phyloP scores from a whole-genome alignment of 495 filamentous ascomycete genomes.

The Penicillium turbatum region DNA sequence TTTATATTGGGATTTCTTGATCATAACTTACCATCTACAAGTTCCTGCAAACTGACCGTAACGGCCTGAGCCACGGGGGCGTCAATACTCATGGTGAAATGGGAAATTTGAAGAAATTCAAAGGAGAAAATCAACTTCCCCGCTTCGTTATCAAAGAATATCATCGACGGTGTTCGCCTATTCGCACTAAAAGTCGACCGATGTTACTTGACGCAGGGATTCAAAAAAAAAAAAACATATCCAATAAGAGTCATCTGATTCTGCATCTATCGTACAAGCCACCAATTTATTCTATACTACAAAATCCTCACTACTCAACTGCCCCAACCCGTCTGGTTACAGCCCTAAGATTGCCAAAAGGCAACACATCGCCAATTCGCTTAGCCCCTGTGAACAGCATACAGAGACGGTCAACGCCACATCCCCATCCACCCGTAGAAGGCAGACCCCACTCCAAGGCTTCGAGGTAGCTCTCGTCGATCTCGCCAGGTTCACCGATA shows the following conservation, averaged over 20 bases:
- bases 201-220: constrained; percentile 4
- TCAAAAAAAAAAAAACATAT: background rate
- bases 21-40: constrained; percentile 30
- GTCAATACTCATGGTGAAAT: constrained; percentile 9
- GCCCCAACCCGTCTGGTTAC: constrained; percentile 30
- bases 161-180: background rate
- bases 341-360: constrained; percentile 75
- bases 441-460: constrained; percentile 85
- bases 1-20: too few relatives aligned
- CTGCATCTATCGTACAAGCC: constrained; percentile 22
- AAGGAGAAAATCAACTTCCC: constrained; percentile 15
- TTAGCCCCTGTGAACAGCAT: constrained; percentile 79
- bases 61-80: constrained; percentile 42
- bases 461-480: constrained; percentile 82
- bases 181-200: background rate
- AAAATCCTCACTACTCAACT: constrained; percentile 36
- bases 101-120: constrained; percentile 7
- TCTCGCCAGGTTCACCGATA: constrained; percentile 34
- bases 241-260: background rate
- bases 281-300: constrained; percentile 50
- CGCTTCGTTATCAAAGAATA: constrained; percentile 14
- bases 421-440: constrained; percentile 94
- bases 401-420: constrained; percentile 80
- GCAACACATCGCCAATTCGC: constrained; percentile 76
- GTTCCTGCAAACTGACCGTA: constrained; percentile 51